Conservation (phyloP, 2,329 filamentous ascomycete genomes). For the Graphilbum ipis-grandicollis region DNA sequence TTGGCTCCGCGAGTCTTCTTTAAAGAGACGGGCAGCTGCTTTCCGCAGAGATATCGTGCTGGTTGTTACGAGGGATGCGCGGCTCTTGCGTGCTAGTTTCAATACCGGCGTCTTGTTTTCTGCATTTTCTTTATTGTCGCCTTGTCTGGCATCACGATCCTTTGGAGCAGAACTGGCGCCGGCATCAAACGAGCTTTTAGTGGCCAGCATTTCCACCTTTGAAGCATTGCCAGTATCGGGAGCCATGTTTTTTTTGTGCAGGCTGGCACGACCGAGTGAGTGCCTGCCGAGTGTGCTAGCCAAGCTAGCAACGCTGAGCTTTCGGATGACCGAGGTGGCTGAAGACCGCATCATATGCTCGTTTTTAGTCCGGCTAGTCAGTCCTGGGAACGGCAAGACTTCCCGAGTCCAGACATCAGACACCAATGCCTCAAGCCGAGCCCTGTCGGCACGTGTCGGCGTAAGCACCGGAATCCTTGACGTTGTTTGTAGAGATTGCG, state of each 20-base stretch:
- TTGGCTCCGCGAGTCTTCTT: conserved; percentile 1
- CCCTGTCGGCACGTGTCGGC: conserved; percentile 57
- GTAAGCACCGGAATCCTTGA: conserved; percentile 51
- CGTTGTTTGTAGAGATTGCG: conserved; percentile 59
- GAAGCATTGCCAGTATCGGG: not conserved
- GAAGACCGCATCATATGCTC: conserved; percentile 60
- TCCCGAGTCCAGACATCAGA: conserved; percentile 75
- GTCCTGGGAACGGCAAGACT: conserved; percentile 64
- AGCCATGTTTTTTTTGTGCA: conserved; percentile 7
- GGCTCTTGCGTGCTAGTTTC: too few species aligned
- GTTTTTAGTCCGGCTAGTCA: conserved; percentile 45
- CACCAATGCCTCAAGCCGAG: conserved; percentile 57
- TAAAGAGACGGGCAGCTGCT: too few species aligned
- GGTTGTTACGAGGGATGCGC: too few species aligned
- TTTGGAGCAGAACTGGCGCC: too few species aligned
- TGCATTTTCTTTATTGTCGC: not conserved
- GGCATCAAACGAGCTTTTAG: too few species aligned
- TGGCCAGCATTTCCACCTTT: not conserved
- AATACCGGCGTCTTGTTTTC: too few species aligned
- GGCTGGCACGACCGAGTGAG: conserved; percentile 36
- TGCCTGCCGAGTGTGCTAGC: conserved; percentile 59
- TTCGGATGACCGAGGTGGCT: conserved; percentile 77
- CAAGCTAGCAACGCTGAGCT: conserved; percentile 69
- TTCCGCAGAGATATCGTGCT: too few species aligned
- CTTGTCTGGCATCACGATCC: too few species aligned